These are phyloP conservation scores for Erodium chrysanthum DNA, from an alignment of 441 rosid species.

Conservation along the genomic window DNA sequence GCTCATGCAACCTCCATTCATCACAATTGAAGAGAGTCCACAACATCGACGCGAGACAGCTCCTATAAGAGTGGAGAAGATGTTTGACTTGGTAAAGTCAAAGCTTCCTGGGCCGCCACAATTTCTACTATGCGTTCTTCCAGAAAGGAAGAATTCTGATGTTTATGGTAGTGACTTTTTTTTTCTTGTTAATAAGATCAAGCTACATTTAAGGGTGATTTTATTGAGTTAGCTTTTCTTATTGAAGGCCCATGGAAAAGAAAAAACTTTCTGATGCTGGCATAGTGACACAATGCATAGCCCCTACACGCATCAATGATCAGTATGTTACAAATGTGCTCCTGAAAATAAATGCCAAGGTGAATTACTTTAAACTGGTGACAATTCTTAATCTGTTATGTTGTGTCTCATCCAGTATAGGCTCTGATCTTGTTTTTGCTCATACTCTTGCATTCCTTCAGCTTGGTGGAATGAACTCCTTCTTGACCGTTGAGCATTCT, in stretches of 20 bases:
- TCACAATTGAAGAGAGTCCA: slow-evolving; percentile 51
- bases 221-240: background rate
- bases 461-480: slow-evolving; percentile 59
- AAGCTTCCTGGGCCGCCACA: slow-evolving; percentile 54
- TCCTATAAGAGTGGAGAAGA: slow-evolving; percentile 57
- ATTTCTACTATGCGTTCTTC: slow-evolving; percentile 61
- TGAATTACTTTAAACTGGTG: slow-evolving; percentile 12
- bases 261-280: slow-evolving; percentile 60
- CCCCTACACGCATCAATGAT: slow-evolving; percentile 52
- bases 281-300: slow-evolving; percentile 66
- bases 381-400: background rate
- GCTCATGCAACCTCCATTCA: slow-evolving; percentile 39
- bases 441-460: slow-evolving; percentile 18
- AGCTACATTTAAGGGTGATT: slow-evolving; percentile 1
- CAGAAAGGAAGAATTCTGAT: slow-evolving; percentile 71
- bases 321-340: slow-evolving; percentile 60
- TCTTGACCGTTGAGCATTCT: slow-evolving; percentile 37
- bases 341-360: slow-evolving; percentile 78
- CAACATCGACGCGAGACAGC: slow-evolving; percentile 42
- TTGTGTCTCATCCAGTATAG: background rate
- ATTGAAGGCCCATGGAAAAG: slow-evolving; percentile 51
- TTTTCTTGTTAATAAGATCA: background rate
- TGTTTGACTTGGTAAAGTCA: slow-evolving; percentile 55
- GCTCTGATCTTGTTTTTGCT: background rate
- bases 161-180: slow-evolving; percentile 39